Base-by-base conservation (phyloP, 768 basidiomycete genomes). In the Leccinum aurantiacum region DNA sequence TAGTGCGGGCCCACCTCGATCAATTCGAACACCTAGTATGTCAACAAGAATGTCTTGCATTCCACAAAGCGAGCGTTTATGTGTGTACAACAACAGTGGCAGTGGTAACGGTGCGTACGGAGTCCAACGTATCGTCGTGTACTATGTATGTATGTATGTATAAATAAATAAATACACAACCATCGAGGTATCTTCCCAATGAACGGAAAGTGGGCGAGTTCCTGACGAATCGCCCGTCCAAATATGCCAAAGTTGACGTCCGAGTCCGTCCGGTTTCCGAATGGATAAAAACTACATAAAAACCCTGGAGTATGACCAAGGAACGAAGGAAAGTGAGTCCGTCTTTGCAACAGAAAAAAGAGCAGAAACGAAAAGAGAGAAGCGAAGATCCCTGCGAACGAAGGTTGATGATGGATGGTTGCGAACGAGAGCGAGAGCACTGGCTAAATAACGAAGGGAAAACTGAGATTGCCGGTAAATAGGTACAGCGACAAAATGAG, bases 371-470 rank as follows among this genome's bases (percentile, higher is more conserved):
- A 46, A 22, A 22, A 2, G 38, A 17, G 44, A 46, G 19, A 46
- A 9, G 8, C 19, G 19, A 27, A 38, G 54, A 35, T 6, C 33
- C 14, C 24, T 22, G 13, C 29, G 68, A 71, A 72, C 70, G 62
- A 70, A 70, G 35, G 15, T n/a, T 46, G 19, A 22, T 6, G 44
- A 11, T 11, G 17, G 49, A 37, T 24, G 17, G 49, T 46, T 24
- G 15, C 19, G 53, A 44, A 59, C 15, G 29, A 57, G 31, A 56
- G 49, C 59, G 63, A 54, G 53, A 33, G 54, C n/a, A 8, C 22
- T 41, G 62, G 67, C 62, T 47, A 58, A 46, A 31, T 51, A 52
- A 55, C 41, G 25, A 56, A 49, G 33, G 22, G 19, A 7, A 46
- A 47, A 54, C 53, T n/a, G 31, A 11, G 19, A 4, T 46, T 46